Evolutionary conservation across 2,329 filamentous ascomycete species (phyloP), one percentile per base, ranked within the genome.

Genomic region (Alternaria postmessia): DNA sequence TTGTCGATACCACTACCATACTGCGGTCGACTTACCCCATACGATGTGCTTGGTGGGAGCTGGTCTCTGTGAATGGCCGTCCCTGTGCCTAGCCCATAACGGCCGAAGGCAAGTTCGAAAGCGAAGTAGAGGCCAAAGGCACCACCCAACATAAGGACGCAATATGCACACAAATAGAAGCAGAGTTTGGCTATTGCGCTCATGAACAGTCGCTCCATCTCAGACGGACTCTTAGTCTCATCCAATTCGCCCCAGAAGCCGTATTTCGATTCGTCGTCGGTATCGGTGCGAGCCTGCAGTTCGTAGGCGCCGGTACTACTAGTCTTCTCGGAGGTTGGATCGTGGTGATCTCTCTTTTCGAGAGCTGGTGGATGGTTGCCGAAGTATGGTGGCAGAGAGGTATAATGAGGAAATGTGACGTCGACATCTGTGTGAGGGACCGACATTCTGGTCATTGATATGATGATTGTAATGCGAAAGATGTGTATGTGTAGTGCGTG

Each of bases 361-460:
- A 43, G 30, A 30, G 20, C 49, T 24, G 38, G 9, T 53, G 26
- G 7, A 18, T 57, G 24, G 18, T 18, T 51, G 12, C 57, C 54
- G 26, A 72, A 64, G 54, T 65, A 65, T 11, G 62, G 48, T 24
- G 66, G 62, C 20, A 71, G 57, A 1, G 63, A 62, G 14, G 56
- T 48, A 46, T 9, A 30, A 11, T 61, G 64, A 20, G 61, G 60
- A 6, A 69, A 56, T 8, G 60, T 52, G 16, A 61, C 51, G 20
- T 62, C 49, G 36, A 26, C 53, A 32, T 65, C 41, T 22, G 51
- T 43, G 43, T 54, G 38, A 18, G 44, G 38, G 4, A 32, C 43
- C 22, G 54, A 59, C 62, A 59, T 65, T 24, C 8, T 39, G 9
- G 47, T 34, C 32, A 4, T 38, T 44, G n/a, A 42, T 14, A 38